Evolutionary conservation across 352 stramenopile species (phyloP).

Genomic region (Pythium angustatum): DNA sequence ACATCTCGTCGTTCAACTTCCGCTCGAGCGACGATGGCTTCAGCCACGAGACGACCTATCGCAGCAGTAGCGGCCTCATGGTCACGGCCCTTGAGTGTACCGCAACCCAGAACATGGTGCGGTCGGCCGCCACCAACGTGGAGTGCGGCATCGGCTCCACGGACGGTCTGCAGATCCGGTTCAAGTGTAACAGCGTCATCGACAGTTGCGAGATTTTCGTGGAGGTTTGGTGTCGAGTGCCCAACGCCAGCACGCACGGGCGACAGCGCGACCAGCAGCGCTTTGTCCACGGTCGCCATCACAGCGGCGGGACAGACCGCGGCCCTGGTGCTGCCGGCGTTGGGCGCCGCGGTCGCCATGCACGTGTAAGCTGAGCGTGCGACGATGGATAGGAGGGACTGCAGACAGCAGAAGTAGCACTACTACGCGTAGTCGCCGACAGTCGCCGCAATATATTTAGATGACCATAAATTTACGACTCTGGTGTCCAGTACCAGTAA

Average conservation of each 20-base stretch:
- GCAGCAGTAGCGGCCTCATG: not conserved
- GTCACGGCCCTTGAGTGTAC: not conserved
- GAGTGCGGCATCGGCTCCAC: not conserved
- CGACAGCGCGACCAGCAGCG: not conserved
- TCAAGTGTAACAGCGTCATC: not conserved
- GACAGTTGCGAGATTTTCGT: not conserved
- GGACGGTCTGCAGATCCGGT: not conserved
- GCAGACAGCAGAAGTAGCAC: too few species aligned
- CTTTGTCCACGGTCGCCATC: not conserved
- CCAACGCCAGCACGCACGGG: not conserved
- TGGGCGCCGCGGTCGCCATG: constrained; percentile 1
- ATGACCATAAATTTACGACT: too few species aligned
- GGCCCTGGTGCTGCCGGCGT: not conserved
- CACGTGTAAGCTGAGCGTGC: not conserved
- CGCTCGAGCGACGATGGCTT: not conserved
- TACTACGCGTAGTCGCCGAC: too few species aligned
- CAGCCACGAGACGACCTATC: not conserved
- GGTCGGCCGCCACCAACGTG: not conserved
- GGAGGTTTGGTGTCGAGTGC: not conserved
- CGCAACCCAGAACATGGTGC: not conserved
- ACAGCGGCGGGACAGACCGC: too few species aligned
- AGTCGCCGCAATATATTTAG: too few species aligned
- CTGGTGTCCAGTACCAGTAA: too few species aligned
- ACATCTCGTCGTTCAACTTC: not conserved
- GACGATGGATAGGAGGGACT: too few species aligned